A percentile compares a stretch with the other conserved stretches of the same genome.
Conservation (phyloP, 2,329 filamentous ascomycete species). For the Cladorrhinum sp. region DNA sequence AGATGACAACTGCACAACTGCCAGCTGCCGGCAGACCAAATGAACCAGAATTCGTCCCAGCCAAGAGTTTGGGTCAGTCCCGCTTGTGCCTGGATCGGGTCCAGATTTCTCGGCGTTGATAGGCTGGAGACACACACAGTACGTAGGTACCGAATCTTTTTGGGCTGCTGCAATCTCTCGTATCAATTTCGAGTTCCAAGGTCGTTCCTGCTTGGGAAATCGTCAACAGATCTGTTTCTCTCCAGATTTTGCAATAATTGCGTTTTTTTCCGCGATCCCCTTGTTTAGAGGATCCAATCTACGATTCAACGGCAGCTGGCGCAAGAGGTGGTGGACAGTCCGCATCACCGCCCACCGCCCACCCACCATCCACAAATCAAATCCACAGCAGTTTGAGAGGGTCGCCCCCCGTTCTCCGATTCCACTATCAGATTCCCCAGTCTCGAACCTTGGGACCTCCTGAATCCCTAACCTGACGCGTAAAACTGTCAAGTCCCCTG, state of each 20-base stretch:
- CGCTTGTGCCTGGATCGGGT: constrained; percentile 7
- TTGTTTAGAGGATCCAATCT: background rate
- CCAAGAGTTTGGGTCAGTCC: background rate
- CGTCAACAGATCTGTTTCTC: background rate
- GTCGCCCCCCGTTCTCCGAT: constrained; percentile 3
- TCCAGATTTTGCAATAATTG: background rate
- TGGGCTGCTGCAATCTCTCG: constrained; percentile 15
- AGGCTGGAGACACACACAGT: background rate
- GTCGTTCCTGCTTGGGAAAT: constrained; percentile 8
- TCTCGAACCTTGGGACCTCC: constrained; percentile 1
- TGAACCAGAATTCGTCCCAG: background rate
- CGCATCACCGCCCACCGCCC: background rate
- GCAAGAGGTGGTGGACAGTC: background rate
- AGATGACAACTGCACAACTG: background rate
- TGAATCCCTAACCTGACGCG: constrained; percentile 7
- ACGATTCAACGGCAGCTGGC: background rate
- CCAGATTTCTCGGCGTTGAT: constrained; percentile 4
- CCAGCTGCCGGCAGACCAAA: background rate
- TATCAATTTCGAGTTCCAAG: constrained; percentile 16
- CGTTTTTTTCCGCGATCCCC: too few species aligned
- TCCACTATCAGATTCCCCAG: constrained; percentile 1
- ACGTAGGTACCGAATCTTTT: constrained; percentile 3
- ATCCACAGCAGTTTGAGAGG: constrained; percentile 3
- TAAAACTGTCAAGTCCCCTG: constrained; percentile 6
- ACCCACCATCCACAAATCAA: background rate